Evolutionary conservation across 1,284 basidiomycete species (phyloP), one percentile per base, ranked within the genome.

Genomic region (Papiliotrema fonsecae): DNA sequence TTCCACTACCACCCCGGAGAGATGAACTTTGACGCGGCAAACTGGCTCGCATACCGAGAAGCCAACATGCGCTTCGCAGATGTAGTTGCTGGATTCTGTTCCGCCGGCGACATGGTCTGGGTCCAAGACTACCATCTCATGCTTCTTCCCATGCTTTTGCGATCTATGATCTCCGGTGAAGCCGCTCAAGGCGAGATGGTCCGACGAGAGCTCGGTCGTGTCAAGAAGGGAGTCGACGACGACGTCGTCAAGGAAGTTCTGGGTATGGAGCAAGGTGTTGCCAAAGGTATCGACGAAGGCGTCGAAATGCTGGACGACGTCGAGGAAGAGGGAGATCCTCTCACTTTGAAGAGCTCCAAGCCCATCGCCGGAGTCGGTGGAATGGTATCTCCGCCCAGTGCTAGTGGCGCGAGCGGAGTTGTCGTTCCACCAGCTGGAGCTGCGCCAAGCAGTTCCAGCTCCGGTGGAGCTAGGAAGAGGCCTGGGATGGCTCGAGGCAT

Each of bases 1-100:
- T 97, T 98, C 80, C 94, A 99, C 74, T 99, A 97, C 75, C 93
- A 97, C 72, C 90, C 91, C 14, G 91, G 92, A 58, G 92, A 97
- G 76, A 98, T 98, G 92, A 96, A 92, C 76, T 98, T 98, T 70
- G 94, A 97, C 75, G 91, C 97, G 76, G 88, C 87, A 65, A 89
- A 97, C 74, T 99, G 94, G 94, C 82, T 87, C 42, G 94, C 92
- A 1, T 99, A 98, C 75, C 84, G 94, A 30, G 91, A 97, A 72
- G 96, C 96, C 40, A 99, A 98, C 73, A 78, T 92, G 76, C 81
- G 83, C 54, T 99, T 99, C 67, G 94, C 96, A 1, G 87, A 97
- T 69, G 86, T 80, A 18, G 88, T 98, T 49, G 78, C 82, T 51
- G 78, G 79, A 50, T 86, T 91, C 63, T 78, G 92, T 50, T 80